These are phyloP conservation scores for Chenopodium berlandieri DNA, from an alignment of 148 eudicot genomes.

Conservation along the genomic window DNA sequence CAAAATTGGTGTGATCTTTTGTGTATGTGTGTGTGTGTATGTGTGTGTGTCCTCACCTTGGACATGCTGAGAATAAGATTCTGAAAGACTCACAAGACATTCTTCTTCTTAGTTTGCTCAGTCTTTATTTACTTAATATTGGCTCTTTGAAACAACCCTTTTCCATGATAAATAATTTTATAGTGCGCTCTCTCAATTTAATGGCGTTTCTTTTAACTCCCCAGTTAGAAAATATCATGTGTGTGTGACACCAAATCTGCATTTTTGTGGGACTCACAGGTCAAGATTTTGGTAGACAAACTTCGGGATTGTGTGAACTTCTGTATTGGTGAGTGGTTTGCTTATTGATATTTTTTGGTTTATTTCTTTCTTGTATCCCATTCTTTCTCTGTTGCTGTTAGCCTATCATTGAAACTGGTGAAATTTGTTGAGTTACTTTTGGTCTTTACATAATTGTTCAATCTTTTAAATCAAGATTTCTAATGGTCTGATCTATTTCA, in stretches of 20 bases:
- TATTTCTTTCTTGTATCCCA: background rate
- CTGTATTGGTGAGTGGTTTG: constrained; percentile 58
- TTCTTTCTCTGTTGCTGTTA: background rate
- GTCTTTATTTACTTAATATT: background rate
- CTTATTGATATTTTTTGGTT: background rate
- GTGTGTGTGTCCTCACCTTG: background rate
- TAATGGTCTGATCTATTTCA: too few species aligned
- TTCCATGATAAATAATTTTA: background rate
- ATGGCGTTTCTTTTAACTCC: background rate
- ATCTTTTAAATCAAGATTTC: background rate
- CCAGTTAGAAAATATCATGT: background rate
- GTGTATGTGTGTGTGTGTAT: too few species aligned
- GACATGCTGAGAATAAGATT: background rate
- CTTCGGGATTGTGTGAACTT: constrained; percentile 59
- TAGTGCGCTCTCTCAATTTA: background rate
- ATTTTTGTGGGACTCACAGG: constrained; percentile 40
- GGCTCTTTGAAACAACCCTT: background rate
- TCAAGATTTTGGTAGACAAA: constrained; percentile 48
- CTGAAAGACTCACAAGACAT: background rate
- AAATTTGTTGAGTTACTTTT: background rate
- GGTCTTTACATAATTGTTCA: background rate
- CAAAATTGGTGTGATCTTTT: too few species aligned
- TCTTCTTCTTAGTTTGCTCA: background rate
- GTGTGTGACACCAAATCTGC: background rate
- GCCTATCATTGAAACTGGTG: background rate